A percentile compares a stretch with the other conserved stretches of the same genome.
phyloP scores from a whole-genome alignment of 495 filamentous ascomycete genomes.

The Penicillium flavigenum region DNA sequence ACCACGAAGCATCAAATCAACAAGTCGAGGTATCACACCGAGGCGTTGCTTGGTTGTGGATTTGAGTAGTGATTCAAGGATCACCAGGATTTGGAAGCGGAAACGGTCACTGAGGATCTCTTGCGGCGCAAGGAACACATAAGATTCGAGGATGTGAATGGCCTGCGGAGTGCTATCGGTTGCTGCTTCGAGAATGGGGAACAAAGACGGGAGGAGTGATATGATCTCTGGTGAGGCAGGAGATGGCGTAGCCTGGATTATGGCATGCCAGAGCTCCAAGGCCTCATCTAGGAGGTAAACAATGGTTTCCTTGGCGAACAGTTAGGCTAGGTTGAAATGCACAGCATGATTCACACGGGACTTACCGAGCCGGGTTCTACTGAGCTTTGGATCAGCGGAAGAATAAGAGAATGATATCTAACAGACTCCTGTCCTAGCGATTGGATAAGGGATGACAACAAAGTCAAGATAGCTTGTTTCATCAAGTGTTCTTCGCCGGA shows the following conservation, averaged over 20 bases:
- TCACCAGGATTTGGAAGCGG: conserved; percentile 54
- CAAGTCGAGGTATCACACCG: conserved; percentile 60
- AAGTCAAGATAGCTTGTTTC: conserved; percentile 87
- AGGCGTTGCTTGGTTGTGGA: conserved; percentile 63
- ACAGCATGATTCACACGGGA: conserved; percentile 6
- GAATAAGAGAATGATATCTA: conserved; percentile 67
- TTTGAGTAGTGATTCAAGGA: conserved; percentile 55
- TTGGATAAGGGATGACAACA: conserved; percentile 73
- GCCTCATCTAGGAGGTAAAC: conserved; percentile 90
- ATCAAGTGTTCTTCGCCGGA: conserved; percentile 79
- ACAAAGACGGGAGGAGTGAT: conserved; percentile 62
- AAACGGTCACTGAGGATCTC: conserved; percentile 67
- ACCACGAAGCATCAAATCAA: conserved; percentile 69
- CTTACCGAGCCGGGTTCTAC: conserved; percentile 71
- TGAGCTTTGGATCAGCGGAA: conserved; percentile 76
- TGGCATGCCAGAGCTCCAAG: conserved; percentile 78
- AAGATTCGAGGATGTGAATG: conserved; percentile 72
- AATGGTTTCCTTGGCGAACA: conserved; percentile 56
- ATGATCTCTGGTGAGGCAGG: conserved; percentile 66
- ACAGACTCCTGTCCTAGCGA: conserved; percentile 74
- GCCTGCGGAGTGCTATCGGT: conserved; percentile 68
- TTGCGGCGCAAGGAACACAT: conserved; percentile 75
- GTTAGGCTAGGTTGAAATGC: not conserved
- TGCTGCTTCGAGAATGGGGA: conserved; percentile 69
- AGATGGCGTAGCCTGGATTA: conserved; percentile 67